Percentiles rank a stretch among this genome's conserved stretches.
Evolutionary conservation across 2,329 filamentous ascomycete genomes (phyloP).

Genomic region (Sclerotiophoma versabilis): DNA sequence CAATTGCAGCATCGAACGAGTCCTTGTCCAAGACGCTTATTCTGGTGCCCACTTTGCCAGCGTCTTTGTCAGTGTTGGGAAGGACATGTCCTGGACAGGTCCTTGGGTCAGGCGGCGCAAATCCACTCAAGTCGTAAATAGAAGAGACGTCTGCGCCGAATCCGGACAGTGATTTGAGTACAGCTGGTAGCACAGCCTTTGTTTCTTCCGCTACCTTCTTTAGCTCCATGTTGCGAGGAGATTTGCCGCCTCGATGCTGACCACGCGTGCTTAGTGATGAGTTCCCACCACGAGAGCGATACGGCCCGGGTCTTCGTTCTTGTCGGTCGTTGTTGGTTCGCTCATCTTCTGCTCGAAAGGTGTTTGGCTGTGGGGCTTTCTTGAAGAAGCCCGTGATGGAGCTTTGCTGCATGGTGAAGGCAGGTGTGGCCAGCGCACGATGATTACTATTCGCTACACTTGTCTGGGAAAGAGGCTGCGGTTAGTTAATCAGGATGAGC

Average conservation of each 20-base stretch:
- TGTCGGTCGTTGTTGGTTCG: slow-evolving; percentile 2
- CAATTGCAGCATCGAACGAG: slow-evolving; percentile 43
- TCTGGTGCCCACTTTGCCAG: slow-evolving; percentile 32
- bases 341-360: neutral
- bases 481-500: no score
- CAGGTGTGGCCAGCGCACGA: neutral
- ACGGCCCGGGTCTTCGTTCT: slow-evolving; percentile 23
- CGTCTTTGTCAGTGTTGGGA: slow-evolving; percentile 18
- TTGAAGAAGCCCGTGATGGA: slow-evolving; percentile 34
- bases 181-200: slow-evolving; percentile 28
- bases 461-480: no score
- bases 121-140: slow-evolving; percentile 23
- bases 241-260: slow-evolving; percentile 25
- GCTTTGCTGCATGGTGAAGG: slow-evolving; percentile 28
- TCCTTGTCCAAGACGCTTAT: slow-evolving; percentile 44
- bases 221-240: slow-evolving; percentile 33
- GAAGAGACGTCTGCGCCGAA: slow-evolving; percentile 31
- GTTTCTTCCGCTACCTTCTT: slow-evolving; percentile 37
- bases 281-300: slow-evolving; percentile 14
- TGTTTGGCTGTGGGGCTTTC: slow-evolving; percentile 11
- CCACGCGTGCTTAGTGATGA: slow-evolving; percentile 6
- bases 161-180: slow-evolving; percentile 25
- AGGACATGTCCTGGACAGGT: slow-evolving; percentile 34
- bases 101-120: slow-evolving; percentile 23
- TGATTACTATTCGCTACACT: no score